These are phyloP conservation scores for Xylaria curta DNA, from an alignment of 495 filamentous ascomycete species.

Conservation along the genomic window DNA sequence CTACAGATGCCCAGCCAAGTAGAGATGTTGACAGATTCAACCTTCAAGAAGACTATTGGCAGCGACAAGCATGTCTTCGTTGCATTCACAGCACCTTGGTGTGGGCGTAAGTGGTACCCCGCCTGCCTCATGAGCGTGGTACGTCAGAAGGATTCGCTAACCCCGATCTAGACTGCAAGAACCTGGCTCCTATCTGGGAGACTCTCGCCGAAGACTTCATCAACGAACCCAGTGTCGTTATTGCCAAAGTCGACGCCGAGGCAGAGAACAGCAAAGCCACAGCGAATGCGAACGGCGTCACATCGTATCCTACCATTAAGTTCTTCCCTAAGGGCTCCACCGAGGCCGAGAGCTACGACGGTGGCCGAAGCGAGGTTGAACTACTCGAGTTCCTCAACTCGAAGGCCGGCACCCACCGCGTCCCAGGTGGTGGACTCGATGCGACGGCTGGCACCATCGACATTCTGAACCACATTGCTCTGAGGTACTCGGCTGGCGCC, in stretches of 20 bases:
- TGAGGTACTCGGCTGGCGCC: slow-evolving; percentile 66
- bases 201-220: slow-evolving; percentile 81
- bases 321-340: slow-evolving; percentile 92
- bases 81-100: slow-evolving; percentile 97
- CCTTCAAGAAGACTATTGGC: slow-evolving; percentile 80
- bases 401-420: slow-evolving; percentile 87
- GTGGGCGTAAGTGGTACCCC: slow-evolving; percentile 78
- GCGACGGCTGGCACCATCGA: slow-evolving; percentile 81
- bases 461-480: slow-evolving; percentile 73
- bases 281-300: slow-evolving; percentile 77
- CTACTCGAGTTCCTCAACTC: slow-evolving; percentile 85
- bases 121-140: background rate
- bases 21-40: slow-evolving; percentile 76
- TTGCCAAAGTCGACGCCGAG: slow-evolving; percentile 96
- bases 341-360: slow-evolving; percentile 72
- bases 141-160: slow-evolving; percentile 36
- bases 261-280: slow-evolving; percentile 79
- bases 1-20: slow-evolving; percentile 71
- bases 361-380: slow-evolving; percentile 77
- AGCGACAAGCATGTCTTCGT: slow-evolving; percentile 90
- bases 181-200: slow-evolving; percentile 90
- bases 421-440: slow-evolving; percentile 80
- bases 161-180: slow-evolving; percentile 83
- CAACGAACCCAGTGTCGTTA: slow-evolving; percentile 75
- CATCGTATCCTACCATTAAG: slow-evolving; percentile 94